Percentiles rank a stretch among this genome's conserved stretches.
Evolutionary conservation across 257 asterid genomes (phyloP).

Genomic region (Solanum sparsipilum): DNA sequence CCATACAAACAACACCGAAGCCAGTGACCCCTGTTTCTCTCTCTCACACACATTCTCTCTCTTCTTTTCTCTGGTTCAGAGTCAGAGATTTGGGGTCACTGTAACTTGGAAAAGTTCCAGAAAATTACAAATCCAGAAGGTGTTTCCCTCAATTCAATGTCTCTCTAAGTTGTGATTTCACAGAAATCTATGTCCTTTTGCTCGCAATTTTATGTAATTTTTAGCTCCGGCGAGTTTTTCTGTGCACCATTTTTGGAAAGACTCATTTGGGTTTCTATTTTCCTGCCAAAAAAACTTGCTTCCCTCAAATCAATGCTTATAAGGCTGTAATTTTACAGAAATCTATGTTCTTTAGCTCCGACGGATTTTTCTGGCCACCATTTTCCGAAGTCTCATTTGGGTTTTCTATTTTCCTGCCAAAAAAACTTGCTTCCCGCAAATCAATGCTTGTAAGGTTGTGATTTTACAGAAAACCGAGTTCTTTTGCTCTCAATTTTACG

Average conservation of each 20-base stretch:
- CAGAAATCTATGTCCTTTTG: not conserved
- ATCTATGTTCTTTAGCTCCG: not conserved
- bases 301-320: not conserved
- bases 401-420: too few species aligned
- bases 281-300: not conserved
- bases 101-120: not conserved
- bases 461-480: too few species aligned
- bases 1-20: not conserved
- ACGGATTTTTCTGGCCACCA: too few species aligned
- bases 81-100: not conserved
- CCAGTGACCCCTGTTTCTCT: not conserved
- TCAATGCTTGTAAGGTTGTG: too few species aligned
- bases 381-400: too few species aligned
- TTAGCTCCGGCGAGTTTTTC: too few species aligned
- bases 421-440: too few species aligned
- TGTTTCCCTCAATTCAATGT: not conserved
- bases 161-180: not conserved
- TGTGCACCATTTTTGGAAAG: too few species aligned
- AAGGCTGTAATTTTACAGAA: not conserved
- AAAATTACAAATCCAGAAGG: not conserved
- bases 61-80: not conserved
- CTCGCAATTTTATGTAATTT: not conserved
- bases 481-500: too few species aligned
- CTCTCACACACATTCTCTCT: not conserved
- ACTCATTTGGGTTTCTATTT: too few species aligned